Evolutionary conservation across 768 basidiomycete genomes (phyloP), one percentile per base, ranked within the genome.

Genomic region (Exidia glandulosa): DNA sequence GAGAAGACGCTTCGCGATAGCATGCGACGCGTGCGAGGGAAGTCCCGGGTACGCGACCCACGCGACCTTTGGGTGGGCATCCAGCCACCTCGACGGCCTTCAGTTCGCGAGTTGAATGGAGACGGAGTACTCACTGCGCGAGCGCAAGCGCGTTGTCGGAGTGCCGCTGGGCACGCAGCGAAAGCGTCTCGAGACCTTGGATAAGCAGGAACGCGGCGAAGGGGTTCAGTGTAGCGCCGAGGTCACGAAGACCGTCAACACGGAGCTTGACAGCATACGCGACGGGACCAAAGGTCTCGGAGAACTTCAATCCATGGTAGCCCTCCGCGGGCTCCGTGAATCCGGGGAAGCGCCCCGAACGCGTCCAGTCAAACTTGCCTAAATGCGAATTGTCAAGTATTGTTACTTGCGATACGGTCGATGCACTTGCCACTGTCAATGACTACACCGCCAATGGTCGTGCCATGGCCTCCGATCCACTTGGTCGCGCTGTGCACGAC

Each of bases 21-120:
- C 70, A 70, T 93, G 77, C 34, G 82, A 84, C 1, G 75, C 68
- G 69, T 94, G 91, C 2, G 68, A 71, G 56, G 71, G 67, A 1
- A 91, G 78, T 5, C 91, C 91, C 45, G 84, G 79, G 66, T 92
- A 94, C 0, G 83, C 84, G 1, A 91, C 86, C 89, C 87, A 93
- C 1, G 80, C 71, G 36, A 93, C 79, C 32, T 79, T 77, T 7
- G 81, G 79, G 68, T 92, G 83, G 55, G 78, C 69, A 65, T 84
- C 76, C 33, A 92, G 80, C 75, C 78, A 87, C 48, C 70, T 69
- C 13, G 4, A 36, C 4, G 25, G 25, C 32, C 16, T 37, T 10
- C 12, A 10, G 2, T 7, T 14, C 41, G 13, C 31, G 57, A 23
- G n/a, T 52, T 45, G 16, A 10, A n/a, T 61, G 31, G 10, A 52